A percentile compares a stretch with the other conserved stretches of the same genome.
These are phyloP conservation scores for Ophiostoma australiae DNA, from an alignment of 2,329 filamentous ascomycete species.

Conservation along the genomic window DNA sequence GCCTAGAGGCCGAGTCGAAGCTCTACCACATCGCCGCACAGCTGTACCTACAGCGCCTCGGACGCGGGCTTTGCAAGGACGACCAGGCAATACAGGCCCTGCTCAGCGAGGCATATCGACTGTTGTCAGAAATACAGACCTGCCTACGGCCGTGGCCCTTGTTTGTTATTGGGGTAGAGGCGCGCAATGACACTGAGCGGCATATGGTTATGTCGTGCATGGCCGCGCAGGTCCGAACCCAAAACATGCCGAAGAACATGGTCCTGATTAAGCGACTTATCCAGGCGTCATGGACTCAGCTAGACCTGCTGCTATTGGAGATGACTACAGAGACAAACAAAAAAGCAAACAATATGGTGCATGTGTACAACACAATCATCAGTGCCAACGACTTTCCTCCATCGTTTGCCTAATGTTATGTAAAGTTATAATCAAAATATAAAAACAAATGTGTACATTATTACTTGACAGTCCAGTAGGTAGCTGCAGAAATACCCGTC, in stretches of 20 bases:
- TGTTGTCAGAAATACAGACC: not conserved
- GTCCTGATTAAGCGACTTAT: not conserved
- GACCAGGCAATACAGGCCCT: not conserved
- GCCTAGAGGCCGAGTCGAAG: not conserved
- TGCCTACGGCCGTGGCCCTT: constrained; percentile 25
- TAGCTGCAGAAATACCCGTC: not conserved
- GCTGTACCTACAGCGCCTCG: not conserved
- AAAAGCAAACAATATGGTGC: constrained; percentile 15
- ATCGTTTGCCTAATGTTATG: constrained; percentile 9
- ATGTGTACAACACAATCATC: constrained; percentile 25
- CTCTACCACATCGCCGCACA: not conserved
- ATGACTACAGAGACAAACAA: not conserved
- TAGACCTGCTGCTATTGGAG: constrained; percentile 20
- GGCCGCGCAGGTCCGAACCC: not conserved
- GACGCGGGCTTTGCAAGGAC: not conserved
- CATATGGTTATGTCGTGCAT: constrained; percentile 15
- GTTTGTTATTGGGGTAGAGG: constrained; percentile 27
- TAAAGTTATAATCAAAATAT: not conserved
- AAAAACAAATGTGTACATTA: not conserved
- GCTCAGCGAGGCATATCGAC: not conserved
- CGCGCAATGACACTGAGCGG: constrained; percentile 24
- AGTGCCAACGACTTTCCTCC: constrained; percentile 25
- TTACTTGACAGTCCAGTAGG: not conserved
- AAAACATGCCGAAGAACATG: not conserved
- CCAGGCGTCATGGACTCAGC: constrained; percentile 16